Base-by-base conservation (phyloP, 2,329 filamentous ascomycete genomes). In the Hypomyces rosellus region DNA sequence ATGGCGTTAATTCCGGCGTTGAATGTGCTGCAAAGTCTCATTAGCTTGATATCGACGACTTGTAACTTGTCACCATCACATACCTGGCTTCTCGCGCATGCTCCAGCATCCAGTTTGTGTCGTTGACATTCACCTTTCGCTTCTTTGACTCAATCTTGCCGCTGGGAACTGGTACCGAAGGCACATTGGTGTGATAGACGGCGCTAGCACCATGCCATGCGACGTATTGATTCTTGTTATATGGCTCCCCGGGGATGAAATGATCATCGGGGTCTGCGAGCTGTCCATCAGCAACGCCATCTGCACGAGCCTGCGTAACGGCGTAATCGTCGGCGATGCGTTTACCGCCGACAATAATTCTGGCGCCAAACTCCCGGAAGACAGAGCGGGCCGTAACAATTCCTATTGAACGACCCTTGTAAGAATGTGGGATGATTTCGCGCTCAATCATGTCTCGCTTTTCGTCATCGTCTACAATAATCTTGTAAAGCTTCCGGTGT, bases 211-310 rank as follows among this genome's bases (percentile, higher is more conserved):
- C 93, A 66, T 96, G 91, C 93, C 93, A 99, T 25, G 93, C 93
- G 25, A 99, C 93, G 64, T 96, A 99, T 67, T 96, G 91, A 65
- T 99, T 99, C 72, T 92, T 90, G 75, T 99, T 96, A 76, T 99
- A 99, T n/a, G 84, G 77, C 65, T 95, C 86, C 37, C 86, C 88
- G 8, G 80, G 78, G 22, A 90, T 80, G 39, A 91, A 78, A 53
- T 77, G 78, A 68, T 99, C 93, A 53, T 90, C 86, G 0, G 92
- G 92, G 63, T 97, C 93, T 15, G 91, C 93, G 20, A 97, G 66
- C 65, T 95, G 89, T 56, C 93, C 93, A 66, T 96, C 92, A 2
- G 89, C 78, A 22, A 84, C 84, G 18, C 91, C 92, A 46, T 88
- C 83, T 45, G 84, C 85, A 45, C 83, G 81, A 33, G 86, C 86